Evolutionary conservation across 2,329 filamentous ascomycete species (phyloP).

Genomic region (Penicillium fuscoglaucum): DNA sequence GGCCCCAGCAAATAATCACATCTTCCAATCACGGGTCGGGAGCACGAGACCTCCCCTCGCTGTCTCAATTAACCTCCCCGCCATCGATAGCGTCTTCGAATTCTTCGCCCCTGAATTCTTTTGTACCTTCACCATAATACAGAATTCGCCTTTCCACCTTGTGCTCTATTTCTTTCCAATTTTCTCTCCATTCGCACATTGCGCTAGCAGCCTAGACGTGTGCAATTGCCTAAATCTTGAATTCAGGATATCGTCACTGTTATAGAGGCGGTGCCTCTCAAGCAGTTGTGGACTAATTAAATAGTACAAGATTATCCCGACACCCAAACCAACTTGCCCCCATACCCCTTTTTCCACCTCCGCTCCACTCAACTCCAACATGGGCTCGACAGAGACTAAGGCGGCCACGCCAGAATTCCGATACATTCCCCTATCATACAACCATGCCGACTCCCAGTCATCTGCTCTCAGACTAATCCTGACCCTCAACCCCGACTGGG

Average conservation of each 20-base stretch:
- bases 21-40: constrained; percentile 31
- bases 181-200: not conserved
- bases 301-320: not conserved
- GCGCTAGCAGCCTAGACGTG: not conserved
- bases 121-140: not conserved
- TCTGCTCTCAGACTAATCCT: constrained; percentile 79
- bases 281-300: constrained; percentile 3
- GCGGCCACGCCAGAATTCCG: constrained; percentile 30
- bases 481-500: constrained; percentile 81
- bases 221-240: not conserved
- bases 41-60: constrained; percentile 37
- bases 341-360: constrained; percentile 8
- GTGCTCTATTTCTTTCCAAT: not conserved
- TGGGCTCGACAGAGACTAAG: constrained; percentile 28
- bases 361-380: constrained; percentile 13
- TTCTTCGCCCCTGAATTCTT: constrained; percentile 10
- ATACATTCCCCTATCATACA: constrained; percentile 75
- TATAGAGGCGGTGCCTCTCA: constrained; percentile 1
- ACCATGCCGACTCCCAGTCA: constrained; percentile 70
- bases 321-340: constrained; percentile 3
- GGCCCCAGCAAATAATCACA: constrained; percentile 10
- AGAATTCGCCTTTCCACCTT: not conserved
- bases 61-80: constrained; percentile 15
- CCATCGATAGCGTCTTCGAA: constrained; percentile 1
- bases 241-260: not conserved